Base-by-base conservation (phyloP, 2,329 filamentous ascomycete genomes). In the Verticillium isaacii region DNA sequence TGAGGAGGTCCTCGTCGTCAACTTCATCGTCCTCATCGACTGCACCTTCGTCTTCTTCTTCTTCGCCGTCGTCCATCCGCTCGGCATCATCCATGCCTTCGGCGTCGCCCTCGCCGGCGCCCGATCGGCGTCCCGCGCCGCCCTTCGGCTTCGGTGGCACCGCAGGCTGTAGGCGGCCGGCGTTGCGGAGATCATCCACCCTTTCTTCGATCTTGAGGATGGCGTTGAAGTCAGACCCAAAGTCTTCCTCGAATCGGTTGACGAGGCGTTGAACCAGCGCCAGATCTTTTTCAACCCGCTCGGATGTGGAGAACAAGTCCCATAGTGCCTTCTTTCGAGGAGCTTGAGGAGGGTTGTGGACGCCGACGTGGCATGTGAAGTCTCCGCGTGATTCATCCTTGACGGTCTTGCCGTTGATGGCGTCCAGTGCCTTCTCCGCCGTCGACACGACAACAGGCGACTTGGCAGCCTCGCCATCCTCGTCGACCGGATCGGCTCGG, bases 371-470 rank as follows among this genome's bases (percentile, higher is more conserved):
- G 72, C 95, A 97, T 34, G 94, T 94, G 74, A 99, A 99, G 73
- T 99, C 95, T 50, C 95, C 95, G 59, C 94, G 90, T 57, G 90
- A 88, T 67, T 96, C 90, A 71, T 99, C 95, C 70, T 96, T 92
- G 64, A 99, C 96, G 0, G 93, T 97, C 80, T 99, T 98, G 68
- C 93, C 92, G 70, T 99, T 98, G 69, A 99, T 89, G n/a, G 93
- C 92, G 64, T 95, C 92, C 0, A 97, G 83, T 1, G 94, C 94
- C 71, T 91, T 94, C 56, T 97, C 91, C 0, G 93, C 92, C 2
- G 89, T 90, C 2, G 83, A 83, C 2, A 77, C 68, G 1, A 80
- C 77, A 5, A 73, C 75, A 9, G 74, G 74, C 36, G 86, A 82
- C 61, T 85, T 85, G 17, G 85, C 80, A 67, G 80, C 74, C 56